Conservation (phyloP, 352 stramenopile genomes). For the Phytophthora nicotianae region DNA sequence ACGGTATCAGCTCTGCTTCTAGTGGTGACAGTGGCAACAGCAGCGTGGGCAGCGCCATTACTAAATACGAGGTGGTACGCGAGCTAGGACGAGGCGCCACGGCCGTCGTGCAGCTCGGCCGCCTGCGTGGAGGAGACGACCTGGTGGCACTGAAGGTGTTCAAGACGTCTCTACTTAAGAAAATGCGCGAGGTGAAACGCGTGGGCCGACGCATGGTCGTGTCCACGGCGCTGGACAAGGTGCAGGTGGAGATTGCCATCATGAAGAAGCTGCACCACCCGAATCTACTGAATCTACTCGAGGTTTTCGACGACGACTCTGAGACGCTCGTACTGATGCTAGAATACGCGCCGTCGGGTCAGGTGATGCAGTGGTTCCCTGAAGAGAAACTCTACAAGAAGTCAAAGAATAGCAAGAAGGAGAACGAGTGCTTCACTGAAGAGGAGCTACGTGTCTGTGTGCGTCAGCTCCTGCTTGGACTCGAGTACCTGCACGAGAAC, state of each 20-base stretch:
- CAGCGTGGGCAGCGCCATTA: slow-evolving; percentile 44
- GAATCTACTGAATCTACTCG: slow-evolving; percentile 81
- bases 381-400: slow-evolving; percentile 59
- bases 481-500: slow-evolving; percentile 88
- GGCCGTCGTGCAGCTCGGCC: slow-evolving; percentile 79
- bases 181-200: slow-evolving; percentile 87
- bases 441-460: slow-evolving; percentile 64
- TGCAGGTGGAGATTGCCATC: slow-evolving; percentile 89
- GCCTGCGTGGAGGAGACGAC: slow-evolving; percentile 53
- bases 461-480: slow-evolving; percentile 72
- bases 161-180: slow-evolving; percentile 85
- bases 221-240: slow-evolving; percentile 86
- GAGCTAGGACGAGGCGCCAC: slow-evolving; percentile 84
- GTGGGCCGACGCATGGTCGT: slow-evolving; percentile 84
- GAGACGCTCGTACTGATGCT: slow-evolving; percentile 87
- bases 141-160: slow-evolving; percentile 87
- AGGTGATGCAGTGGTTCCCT: slow-evolving; percentile 88
- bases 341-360: slow-evolving; percentile 79
- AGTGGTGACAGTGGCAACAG: slow-evolving; percentile 9
- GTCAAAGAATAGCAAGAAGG: slow-evolving; percentile 20
- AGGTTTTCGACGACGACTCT: slow-evolving; percentile 84
- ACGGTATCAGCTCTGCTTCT: slow-evolving; percentile 21
- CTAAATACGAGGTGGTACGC: slow-evolving; percentile 82
- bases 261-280: slow-evolving; percentile 89
- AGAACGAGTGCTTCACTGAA: slow-evolving; percentile 49